Base-by-base conservation (phyloP, 768 basidiomycete genomes). In the Leccinum rimulosum region DNA sequence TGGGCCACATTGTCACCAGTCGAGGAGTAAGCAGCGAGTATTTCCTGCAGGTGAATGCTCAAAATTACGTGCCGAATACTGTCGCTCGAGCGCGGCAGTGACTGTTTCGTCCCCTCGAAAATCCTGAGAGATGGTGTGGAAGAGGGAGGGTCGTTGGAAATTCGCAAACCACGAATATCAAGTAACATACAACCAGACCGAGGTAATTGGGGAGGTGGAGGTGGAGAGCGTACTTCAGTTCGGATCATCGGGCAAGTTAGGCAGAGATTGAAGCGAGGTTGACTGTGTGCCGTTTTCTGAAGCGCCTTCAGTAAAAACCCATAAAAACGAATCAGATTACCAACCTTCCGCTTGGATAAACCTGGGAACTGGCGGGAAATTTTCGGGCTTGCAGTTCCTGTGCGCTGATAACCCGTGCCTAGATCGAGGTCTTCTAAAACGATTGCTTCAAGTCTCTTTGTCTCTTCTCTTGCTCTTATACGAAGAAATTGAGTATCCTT, bases 151-250 rank as follows among this genome's bases (percentile, higher is more conserved):
- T 72, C 68, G 40, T 73, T 77, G 52, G 67, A 72, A 17, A 87
- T 59, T 7, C 58, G 70, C 22, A 90, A 63, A 54, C 78, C 76
- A 66, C 86, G 83, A 1, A 90, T 54, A 65, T 92, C 89, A 35
- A 90, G 28, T 15, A 89, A 73, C 5, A 91, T 60, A 27, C 83
- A 82, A 5, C 93, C 92, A 48, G 92, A 92, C 27, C 89, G 83
- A 17, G 77, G 78, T 7, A 68, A 40, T 27, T 64, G 72, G 2
- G 69, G 69, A 19, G 76, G 68, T 5, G 86, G 85, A 31, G 91
- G 78, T 6, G 87, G 85, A 67, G 83, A 86, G 50, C 89, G 83
- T 52, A 88, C 67, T 68, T 93, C 82, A 22, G 88, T 49, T 19
- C 93, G 84, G 49, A 94, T 67, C 73, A 87, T 76, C 14, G 82